Evolutionary conservation across 129 eudicot genomes (phyloP).

Genomic region (Gnaphalium uliginosum): DNA sequence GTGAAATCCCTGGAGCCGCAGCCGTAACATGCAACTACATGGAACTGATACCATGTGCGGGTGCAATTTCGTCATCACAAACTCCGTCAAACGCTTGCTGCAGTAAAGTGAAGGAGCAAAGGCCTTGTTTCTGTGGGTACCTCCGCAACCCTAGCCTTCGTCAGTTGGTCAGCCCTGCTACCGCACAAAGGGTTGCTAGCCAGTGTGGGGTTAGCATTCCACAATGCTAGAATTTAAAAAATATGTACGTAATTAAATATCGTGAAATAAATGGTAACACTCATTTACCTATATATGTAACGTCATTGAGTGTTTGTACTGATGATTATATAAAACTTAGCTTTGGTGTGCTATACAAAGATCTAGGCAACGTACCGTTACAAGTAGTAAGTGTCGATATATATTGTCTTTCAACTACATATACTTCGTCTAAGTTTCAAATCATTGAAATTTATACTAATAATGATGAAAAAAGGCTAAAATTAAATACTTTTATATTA

Average conservation of each 20-base stretch:
- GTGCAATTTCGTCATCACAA: slow-evolving; percentile 15
- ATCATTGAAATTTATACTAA: too few species aligned
- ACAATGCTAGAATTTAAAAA: slow-evolving; percentile 14
- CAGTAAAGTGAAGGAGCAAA: slow-evolving; percentile 31
- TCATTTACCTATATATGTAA: not conserved
- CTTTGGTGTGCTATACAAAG: too few species aligned
- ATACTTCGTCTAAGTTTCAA: too few species aligned
- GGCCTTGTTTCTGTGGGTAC: slow-evolving; percentile 34
- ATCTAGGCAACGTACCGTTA: too few species aligned
- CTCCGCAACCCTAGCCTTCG: slow-evolving; percentile 25
- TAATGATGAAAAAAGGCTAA: too few species aligned
- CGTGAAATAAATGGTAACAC: not conserved
- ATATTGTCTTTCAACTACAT: too few species aligned
- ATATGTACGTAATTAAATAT: not conserved
- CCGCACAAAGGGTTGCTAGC: slow-evolving; percentile 31
- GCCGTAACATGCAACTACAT: slow-evolving; percentile 35
- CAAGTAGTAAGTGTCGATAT: too few species aligned
- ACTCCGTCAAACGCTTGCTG: slow-evolving; percentile 25
- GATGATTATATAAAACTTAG: not conserved
- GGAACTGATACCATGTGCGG: slow-evolving; percentile 33
- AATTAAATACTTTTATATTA: too few species aligned
- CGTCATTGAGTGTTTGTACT: not conserved
- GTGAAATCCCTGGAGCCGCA: slow-evolving; percentile 13
- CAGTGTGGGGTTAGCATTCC: slow-evolving; percentile 35
- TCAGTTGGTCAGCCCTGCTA: slow-evolving; percentile 25